Percentiles rank a stretch among this genome's conserved stretches.
These are phyloP conservation scores for Eutypa lata DNA, from an alignment of 2,329 filamentous ascomycete species.

Conservation along the genomic window DNA sequence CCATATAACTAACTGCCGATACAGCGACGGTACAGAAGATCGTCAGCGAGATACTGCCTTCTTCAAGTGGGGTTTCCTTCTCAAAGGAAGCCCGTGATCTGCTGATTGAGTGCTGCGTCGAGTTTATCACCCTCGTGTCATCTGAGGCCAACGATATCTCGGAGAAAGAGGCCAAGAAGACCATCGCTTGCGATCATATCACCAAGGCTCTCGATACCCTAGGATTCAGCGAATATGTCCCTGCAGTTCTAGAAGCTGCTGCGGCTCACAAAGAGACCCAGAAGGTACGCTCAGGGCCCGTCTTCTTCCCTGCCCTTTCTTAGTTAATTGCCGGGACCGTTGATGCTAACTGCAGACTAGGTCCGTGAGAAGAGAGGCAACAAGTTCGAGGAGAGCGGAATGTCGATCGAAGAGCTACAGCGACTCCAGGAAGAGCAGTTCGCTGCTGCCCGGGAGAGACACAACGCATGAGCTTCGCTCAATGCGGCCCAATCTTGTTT, in stretches of 20 bases:
- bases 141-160: conserved; percentile 98
- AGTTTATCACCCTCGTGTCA: conserved; percentile 98
- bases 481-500: too few species aligned
- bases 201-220: conserved; percentile 90
- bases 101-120: conserved; percentile 96
- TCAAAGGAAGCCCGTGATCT: conserved; percentile 94
- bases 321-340: background rate
- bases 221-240: conserved; percentile 89
- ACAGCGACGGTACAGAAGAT: conserved; percentile 75
- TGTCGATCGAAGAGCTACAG: conserved; percentile 86
- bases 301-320: background rate
- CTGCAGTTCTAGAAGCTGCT: conserved; percentile 60
- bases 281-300: conserved; percentile 57
- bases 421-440: conserved; percentile 90
- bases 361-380: conserved; percentile 95
- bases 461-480: conserved; percentile 9
- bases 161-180: conserved; percentile 98
- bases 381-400: conserved; percentile 91
- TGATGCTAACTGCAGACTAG: conserved; percentile 41
- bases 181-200: conserved; percentile 96
- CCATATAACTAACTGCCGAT: conserved; percentile 22
- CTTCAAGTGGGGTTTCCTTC: conserved; percentile 74
- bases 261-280: conserved; percentile 79
- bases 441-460: conserved; percentile 41
- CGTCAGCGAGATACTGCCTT: conserved; percentile 85